Percentiles rank a stretch among this genome's conserved stretches.
These are phyloP conservation scores for Globisporangium yorkense DNA, from an alignment of 352 stramenopile genomes.

Conservation along the genomic window DNA sequence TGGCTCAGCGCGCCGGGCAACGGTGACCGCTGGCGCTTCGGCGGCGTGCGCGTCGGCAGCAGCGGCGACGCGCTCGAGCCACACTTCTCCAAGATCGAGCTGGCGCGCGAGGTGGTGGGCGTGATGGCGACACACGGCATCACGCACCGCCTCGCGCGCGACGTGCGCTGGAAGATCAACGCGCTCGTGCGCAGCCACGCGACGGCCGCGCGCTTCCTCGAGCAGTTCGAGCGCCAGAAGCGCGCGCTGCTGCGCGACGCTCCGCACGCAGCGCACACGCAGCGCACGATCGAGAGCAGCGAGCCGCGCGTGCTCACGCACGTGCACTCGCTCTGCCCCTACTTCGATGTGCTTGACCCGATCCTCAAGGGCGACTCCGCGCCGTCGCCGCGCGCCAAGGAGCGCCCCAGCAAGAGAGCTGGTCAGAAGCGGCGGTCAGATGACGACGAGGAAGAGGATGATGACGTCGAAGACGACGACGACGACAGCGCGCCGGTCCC, in stretches of 20 bases:
- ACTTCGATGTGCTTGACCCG: constrained; percentile 11
- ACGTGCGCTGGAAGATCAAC: constrained; percentile 16
- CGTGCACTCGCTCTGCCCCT: constrained; percentile 10
- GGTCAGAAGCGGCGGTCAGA: background rate
- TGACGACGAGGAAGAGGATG: background rate
- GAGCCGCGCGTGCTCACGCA: constrained; percentile 8
- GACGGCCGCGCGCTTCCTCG: constrained; percentile 8
- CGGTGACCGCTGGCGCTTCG: constrained; percentile 33
- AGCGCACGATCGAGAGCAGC: constrained; percentile 5
- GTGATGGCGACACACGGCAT: constrained; percentile 7
- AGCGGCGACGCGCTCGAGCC: constrained; percentile 2
- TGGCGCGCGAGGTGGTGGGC: constrained; percentile 11
- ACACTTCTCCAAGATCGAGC: constrained; percentile 13
- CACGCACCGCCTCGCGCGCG: constrained; percentile 13
- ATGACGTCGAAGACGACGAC: background rate
- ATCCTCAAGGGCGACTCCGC: constrained; percentile 7
- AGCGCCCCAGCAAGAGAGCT: background rate
- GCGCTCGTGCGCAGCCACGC: constrained; percentile 9
- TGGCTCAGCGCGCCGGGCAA: constrained; percentile 32
- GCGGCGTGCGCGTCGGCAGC: constrained; percentile 6
- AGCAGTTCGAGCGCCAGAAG: constrained; percentile 9
- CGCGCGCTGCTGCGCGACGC: background rate
- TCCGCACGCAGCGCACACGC: background rate
- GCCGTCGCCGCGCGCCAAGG: background rate
- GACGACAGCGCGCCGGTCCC: background rate